These are phyloP conservation scores for Decorospora gaudefroyi DNA, from an alignment of 2,329 filamentous ascomycete genomes.

Conservation along the genomic window DNA sequence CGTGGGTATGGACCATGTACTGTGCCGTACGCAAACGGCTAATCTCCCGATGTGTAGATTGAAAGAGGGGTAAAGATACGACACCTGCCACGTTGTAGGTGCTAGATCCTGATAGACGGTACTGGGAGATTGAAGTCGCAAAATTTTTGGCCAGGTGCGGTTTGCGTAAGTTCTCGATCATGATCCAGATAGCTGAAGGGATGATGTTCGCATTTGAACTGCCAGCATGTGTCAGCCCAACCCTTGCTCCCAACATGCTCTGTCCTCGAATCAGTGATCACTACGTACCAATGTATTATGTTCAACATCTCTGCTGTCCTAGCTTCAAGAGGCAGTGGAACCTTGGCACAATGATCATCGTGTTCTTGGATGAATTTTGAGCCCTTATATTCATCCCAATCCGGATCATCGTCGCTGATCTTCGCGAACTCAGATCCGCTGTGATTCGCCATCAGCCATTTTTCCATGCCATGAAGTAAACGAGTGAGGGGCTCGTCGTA, in stretches of 20 bases:
- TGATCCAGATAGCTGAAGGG: constrained; percentile 32
- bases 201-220: constrained; percentile 25
- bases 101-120: constrained; percentile 12
- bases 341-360: constrained; percentile 17
- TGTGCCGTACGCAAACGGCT: constrained; percentile 27
- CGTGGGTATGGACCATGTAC: constrained; percentile 14
- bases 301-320: constrained; percentile 29
- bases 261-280: neutral
- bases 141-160: constrained; percentile 25
- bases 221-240: constrained; percentile 9
- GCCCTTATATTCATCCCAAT: constrained; percentile 28
- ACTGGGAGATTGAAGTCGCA: constrained; percentile 12
- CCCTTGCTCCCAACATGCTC: too few species aligned
- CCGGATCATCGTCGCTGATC: constrained; percentile 13
- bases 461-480: constrained; percentile 26
- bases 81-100: constrained; percentile 26
- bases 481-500: constrained; percentile 24
- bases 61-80: constrained; percentile 23
- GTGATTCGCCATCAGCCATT: constrained; percentile 28
- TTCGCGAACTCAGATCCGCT: constrained; percentile 24
- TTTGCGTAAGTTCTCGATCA: constrained; percentile 31
- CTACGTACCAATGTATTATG: constrained; percentile 33
- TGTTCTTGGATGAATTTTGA: constrained; percentile 30
- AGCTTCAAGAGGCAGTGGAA: constrained; percentile 2
- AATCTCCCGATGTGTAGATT: constrained; percentile 35